Conservation (phyloP, 495 filamentous ascomycete genomes). For the Diplogelasinospora grovesii region DNA sequence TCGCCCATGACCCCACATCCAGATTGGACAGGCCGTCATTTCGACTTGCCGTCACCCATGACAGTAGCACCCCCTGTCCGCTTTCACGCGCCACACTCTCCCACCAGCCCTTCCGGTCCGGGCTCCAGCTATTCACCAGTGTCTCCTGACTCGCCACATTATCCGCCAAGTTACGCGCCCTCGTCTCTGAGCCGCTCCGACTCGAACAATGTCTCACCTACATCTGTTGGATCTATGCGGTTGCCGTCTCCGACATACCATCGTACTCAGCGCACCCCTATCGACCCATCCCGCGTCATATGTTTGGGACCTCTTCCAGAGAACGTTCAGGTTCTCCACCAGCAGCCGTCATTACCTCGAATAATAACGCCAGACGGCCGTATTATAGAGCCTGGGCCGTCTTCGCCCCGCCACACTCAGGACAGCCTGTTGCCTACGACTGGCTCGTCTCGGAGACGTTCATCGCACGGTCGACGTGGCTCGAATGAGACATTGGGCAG, state of each 20-base stretch:
- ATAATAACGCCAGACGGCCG: conserved; percentile 28
- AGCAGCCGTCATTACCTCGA: conserved; percentile 31
- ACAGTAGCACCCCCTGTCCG: conserved; percentile 25
- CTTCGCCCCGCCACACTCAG: conserved; percentile 11
- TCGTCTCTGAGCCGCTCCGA: conserved; percentile 29
- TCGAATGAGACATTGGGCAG: conserved; percentile 44
- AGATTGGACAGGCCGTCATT: conserved; percentile 32
- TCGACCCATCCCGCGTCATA: conserved; percentile 44
- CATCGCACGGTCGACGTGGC: conserved; percentile 15
- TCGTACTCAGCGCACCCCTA: conserved; percentile 41
- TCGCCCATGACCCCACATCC: conserved; percentile 40
- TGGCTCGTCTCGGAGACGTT: conserved; percentile 10
- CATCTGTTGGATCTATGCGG: conserved; percentile 19
- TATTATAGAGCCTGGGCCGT: conserved; percentile 5
- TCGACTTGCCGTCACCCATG: conserved; percentile 36
- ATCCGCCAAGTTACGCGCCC: conserved; percentile 23
- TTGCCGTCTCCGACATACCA: conserved; percentile 33
- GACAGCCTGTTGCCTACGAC: no score
- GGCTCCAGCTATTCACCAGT: conserved; percentile 28
- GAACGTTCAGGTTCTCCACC: conserved; percentile 36
- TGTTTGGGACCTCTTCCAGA: conserved; percentile 46
- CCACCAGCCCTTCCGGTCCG: conserved; percentile 18
- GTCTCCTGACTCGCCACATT: conserved; percentile 25
- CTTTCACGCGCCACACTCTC: conserved; percentile 13
- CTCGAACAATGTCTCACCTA: conserved; percentile 24